Conservation (phyloP, 2,329 filamentous ascomycete genomes). For the Onygenales sp. region DNA sequence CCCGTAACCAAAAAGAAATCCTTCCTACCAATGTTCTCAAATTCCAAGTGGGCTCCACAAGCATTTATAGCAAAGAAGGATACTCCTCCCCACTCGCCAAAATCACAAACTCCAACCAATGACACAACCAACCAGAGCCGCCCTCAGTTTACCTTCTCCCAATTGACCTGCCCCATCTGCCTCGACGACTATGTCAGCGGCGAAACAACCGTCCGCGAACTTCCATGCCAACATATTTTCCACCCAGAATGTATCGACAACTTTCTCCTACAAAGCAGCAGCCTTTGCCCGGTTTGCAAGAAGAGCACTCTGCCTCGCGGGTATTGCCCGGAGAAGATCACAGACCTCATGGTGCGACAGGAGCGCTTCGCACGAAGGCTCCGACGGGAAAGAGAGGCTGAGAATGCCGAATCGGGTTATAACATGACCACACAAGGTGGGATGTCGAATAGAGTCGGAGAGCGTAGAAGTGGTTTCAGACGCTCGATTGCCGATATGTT, state of each 20-base stretch:
- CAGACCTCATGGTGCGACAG: slow-evolving; percentile 76
- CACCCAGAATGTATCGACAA: slow-evolving; percentile 86
- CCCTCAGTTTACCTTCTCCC: slow-evolving; percentile 42
- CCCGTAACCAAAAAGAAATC: not conserved
- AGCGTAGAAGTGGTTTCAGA: not conserved
- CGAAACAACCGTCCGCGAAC: slow-evolving; percentile 65
- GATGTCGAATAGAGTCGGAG: not conserved
- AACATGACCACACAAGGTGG: not conserved
- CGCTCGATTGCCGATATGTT: not conserved
- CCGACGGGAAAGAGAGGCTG: not conserved
- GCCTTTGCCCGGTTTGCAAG: slow-evolving; percentile 86
- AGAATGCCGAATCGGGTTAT: not conserved
- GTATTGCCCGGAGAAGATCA: slow-evolving; percentile 57
- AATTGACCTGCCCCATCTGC: slow-evolving; percentile 85
- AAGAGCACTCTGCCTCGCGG: slow-evolving; percentile 64
- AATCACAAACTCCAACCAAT: not conserved
- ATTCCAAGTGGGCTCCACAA: not conserved
- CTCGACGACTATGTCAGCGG: slow-evolving; percentile 66
- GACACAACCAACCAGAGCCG: not conserved
- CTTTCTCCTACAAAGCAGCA: slow-evolving; percentile 69
- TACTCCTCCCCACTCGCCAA: not conserved
- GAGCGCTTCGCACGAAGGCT: slow-evolving; percentile 48
- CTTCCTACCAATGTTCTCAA: not conserved
- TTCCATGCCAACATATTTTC: slow-evolving; percentile 87
- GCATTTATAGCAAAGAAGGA: not conserved